phyloP scores from a whole-genome alignment of 2,329 filamentous ascomycete species.

The Aspergillus fischeri region DNA sequence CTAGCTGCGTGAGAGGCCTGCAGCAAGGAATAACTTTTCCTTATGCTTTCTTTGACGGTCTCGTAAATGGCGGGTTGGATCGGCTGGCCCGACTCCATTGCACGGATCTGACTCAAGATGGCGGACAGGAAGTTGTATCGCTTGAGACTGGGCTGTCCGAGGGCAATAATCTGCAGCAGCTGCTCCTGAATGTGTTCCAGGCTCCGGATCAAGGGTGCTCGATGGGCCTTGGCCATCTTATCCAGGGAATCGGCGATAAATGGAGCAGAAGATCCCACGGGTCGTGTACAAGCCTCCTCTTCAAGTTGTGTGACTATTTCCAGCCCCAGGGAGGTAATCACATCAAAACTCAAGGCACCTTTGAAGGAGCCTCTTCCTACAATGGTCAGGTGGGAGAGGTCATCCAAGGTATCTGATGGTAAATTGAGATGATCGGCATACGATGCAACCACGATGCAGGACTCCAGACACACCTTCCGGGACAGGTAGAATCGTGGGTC shows the following conservation, averaged over 20 bases:
- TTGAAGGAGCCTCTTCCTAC: neutral
- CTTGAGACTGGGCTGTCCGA: conserved; percentile 17
- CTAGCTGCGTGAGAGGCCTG: no score
- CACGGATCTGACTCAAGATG: conserved; percentile 13
- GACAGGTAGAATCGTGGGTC: conserved; percentile 16
- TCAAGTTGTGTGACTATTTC: conserved; percentile 23
- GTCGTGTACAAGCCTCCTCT: conserved; percentile 9
- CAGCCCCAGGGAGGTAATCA: conserved; percentile 8
- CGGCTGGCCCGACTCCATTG: conserved; percentile 10
- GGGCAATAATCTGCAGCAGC: conserved; percentile 16
- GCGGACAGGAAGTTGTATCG: conserved; percentile 12
- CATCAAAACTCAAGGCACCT: neutral
- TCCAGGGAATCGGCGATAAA: conserved; percentile 5
- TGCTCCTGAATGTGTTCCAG: conserved; percentile 17
- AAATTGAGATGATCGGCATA: no score
- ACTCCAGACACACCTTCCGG: conserved; percentile 6
- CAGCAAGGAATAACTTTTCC: conserved; percentile 2
- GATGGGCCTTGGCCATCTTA: conserved; percentile 8
- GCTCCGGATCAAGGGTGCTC: conserved; percentile 14
- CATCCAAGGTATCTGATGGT: no score
- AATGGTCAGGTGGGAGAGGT: no score
- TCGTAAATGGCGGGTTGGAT: conserved; percentile 11
- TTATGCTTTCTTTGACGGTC: conserved; percentile 4
- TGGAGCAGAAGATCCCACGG: neutral
- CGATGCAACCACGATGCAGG: no score